Conservation (phyloP, 345 rosid genomes). For the Lepidium sativum region DNA sequence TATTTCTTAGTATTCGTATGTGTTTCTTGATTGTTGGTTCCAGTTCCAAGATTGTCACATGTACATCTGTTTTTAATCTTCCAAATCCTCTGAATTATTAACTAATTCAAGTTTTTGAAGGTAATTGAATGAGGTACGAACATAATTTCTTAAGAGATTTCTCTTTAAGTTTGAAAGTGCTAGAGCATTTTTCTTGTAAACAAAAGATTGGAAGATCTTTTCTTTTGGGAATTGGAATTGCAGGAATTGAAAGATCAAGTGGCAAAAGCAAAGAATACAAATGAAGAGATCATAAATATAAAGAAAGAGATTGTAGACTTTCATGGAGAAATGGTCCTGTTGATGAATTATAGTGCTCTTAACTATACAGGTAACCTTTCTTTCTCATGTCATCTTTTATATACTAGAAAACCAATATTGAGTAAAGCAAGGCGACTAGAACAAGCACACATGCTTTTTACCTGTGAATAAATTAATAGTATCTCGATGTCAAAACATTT, state of each 20-base stretch:
- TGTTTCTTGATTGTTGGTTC: not conserved
- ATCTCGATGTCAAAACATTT: too few relatives aligned
- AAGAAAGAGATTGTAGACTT: constrained; percentile 82
- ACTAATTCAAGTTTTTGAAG: too few relatives aligned
- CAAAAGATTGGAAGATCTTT: not conserved
- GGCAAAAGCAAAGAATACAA: constrained; percentile 46
- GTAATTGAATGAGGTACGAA: not conserved
- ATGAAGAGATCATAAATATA: constrained; percentile 51
- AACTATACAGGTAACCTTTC: constrained; percentile 66
- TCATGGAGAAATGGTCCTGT: constrained; percentile 93
- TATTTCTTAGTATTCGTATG: too few relatives aligned
- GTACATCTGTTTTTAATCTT: too few relatives aligned
- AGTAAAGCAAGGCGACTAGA: not conserved
- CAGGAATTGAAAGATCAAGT: constrained; percentile 77
- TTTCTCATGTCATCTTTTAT: not conserved
- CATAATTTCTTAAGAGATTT: not conserved
- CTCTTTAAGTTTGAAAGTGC: not conserved
- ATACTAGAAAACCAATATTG: not conserved
- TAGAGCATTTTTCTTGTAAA: not conserved
- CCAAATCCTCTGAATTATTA: not conserved
- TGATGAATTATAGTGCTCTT: constrained; percentile 93
- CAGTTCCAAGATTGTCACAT: not conserved
- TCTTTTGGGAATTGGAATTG: not conserved
- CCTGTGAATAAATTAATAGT: not conserved
- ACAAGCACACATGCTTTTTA: not conserved